Evolutionary conservation across 202 grass and related monocot species (phyloP).

Genomic region (Zizania palustris): DNA sequence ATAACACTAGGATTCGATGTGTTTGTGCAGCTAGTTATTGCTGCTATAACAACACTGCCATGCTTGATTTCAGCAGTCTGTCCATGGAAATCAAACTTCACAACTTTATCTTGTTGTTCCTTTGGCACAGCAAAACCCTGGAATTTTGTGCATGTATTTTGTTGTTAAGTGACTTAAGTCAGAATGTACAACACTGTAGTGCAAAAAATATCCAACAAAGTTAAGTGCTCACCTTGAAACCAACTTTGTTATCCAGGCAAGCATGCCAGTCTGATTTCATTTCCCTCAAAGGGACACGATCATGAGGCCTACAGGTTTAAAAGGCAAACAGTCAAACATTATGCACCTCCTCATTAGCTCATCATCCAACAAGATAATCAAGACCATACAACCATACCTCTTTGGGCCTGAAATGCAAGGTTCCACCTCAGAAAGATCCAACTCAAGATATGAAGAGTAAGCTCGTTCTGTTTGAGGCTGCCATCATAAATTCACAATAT

Average conservation of each 20-base stretch:
- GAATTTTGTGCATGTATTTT: not conserved
- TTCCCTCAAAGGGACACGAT: conserved; percentile 84
- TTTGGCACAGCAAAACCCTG: conserved; percentile 95
- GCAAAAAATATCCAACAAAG: conserved; percentile 30
- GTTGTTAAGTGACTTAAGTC: conserved; percentile 22
- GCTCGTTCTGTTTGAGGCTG: conserved; percentile 80
- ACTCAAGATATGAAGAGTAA: conserved; percentile 91
- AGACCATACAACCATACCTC: conserved; percentile 59
- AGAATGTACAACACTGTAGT: not conserved
- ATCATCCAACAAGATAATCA: conserved; percentile 1
- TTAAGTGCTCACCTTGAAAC: conserved; percentile 73
- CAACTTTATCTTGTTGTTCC: conserved; percentile 79
- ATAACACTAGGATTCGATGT: conserved; percentile 98
- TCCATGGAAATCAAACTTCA: conserved; percentile 88
- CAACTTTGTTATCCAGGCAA: conserved; percentile 89
- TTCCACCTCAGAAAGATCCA: conserved; percentile 79
- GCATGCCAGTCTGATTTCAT: conserved; percentile 97
- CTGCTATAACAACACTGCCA: conserved; percentile 95
- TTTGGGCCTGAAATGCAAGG: conserved; percentile 90
- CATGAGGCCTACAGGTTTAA: conserved; percentile 74
- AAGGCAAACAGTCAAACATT: conserved; percentile 18
- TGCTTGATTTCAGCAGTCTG: conserved; percentile 82
- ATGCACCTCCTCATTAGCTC: not conserved
- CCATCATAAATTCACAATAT: conserved; percentile 43
- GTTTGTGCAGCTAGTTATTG: conserved; percentile 98